A percentile compares a stretch with the other conserved stretches of the same genome.
These are phyloP conservation scores for Trametes sp. DNA, from an alignment of 1,284 basidiomycete genomes.

Conservation along the genomic window DNA sequence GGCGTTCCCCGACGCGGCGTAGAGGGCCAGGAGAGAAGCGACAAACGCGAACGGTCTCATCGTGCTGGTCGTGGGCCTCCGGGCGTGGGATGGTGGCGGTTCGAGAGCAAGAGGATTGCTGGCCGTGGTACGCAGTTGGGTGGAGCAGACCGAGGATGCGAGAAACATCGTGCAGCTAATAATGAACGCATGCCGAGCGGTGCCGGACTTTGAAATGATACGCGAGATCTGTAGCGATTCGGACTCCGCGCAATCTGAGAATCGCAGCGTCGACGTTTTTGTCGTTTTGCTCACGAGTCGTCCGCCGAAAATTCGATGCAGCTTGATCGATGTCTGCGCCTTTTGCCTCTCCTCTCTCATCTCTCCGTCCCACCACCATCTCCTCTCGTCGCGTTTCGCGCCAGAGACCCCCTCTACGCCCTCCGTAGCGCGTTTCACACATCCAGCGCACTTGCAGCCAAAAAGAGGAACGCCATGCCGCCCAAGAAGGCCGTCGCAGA, in stretches of 20 bases:
- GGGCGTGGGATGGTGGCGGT: constrained; percentile 16
- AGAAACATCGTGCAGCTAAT: constrained; percentile 9
- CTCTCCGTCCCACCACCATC: constrained; percentile 21
- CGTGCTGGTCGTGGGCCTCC: constrained; percentile 3
- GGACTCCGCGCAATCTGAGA: constrained; percentile 20
- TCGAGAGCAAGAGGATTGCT: constrained; percentile 8
- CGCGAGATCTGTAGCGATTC: constrained; percentile 16
- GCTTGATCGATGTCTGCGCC: constrained; percentile 28
- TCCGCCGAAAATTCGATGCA: constrained; percentile 47
- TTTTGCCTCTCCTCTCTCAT: constrained; percentile 23
- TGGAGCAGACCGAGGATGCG: constrained; percentile 13
- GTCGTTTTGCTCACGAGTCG: constrained; percentile 16
- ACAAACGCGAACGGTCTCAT: constrained; percentile 24
- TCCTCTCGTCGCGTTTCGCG: constrained; percentile 9
- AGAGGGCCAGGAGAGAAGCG: constrained; percentile 38
- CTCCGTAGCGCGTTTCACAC: constrained; percentile 37
- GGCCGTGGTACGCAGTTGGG: constrained; percentile 10
- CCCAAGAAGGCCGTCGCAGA: constrained; percentile 85
- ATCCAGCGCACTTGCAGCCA: constrained; percentile 32
- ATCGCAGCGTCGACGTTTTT: not conserved
- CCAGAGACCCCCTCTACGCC: not conserved
- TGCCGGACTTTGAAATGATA: constrained; percentile 18
- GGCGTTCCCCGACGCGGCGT: constrained; percentile 43
- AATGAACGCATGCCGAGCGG: constrained; percentile 30
- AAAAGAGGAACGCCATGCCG: constrained; percentile 72